Percentiles rank a stretch among this genome's conserved stretches.
These are phyloP conservation scores for Sugiyamaella novakii DNA, from an alignment of 1,139 yeast genomes.

Conservation along the genomic window DNA sequence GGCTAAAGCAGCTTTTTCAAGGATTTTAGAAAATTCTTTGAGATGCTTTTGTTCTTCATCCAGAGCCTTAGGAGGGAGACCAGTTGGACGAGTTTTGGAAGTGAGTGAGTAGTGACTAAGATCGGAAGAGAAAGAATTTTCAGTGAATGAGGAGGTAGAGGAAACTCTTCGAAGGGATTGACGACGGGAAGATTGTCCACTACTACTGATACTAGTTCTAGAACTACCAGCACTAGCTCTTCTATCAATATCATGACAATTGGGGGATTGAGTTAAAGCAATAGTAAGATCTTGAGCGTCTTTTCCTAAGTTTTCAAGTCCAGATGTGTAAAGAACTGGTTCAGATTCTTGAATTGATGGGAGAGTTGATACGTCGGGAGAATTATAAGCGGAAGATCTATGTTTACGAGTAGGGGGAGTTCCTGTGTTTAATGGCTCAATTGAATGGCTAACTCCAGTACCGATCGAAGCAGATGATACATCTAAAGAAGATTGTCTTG, in stretches of 20 bases:
- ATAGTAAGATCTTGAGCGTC: conserved; percentile 56
- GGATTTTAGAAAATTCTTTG: conserved; percentile 54
- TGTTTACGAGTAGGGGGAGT: conserved; percentile 18
- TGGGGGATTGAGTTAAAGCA: conserved; percentile 40
- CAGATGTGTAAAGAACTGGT: conserved; percentile 28
- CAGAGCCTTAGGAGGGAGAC: conserved; percentile 66
- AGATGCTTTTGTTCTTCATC: conserved; percentile 59
- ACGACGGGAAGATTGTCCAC: conserved; percentile 29
- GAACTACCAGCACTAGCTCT: conserved; percentile 12
- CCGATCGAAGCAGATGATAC: not conserved
- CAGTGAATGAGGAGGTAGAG: conserved; percentile 10
- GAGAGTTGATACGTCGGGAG: conserved; percentile 27
- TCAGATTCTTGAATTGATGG: conserved; percentile 35
- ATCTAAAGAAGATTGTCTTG: conserved; percentile 26
- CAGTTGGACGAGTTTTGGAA: conserved; percentile 56
- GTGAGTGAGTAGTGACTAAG: conserved; percentile 5
- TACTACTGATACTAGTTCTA: conserved; percentile 38
- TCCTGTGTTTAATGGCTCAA: conserved; percentile 17
- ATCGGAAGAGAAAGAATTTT: conserved; percentile 2
- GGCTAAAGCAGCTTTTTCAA: conserved; percentile 48
- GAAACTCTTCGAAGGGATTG: conserved; percentile 17
- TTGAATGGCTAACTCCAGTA: conserved; percentile 15
- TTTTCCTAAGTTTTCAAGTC: conserved; percentile 36
- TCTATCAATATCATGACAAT: conserved; percentile 19
- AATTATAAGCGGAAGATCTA: conserved; percentile 20